A percentile compares a stretch with the other conserved stretches of the same genome.
Conservation (phyloP, 2,329 filamentous ascomycete genomes). For the Colletotrichum sp. region DNA sequence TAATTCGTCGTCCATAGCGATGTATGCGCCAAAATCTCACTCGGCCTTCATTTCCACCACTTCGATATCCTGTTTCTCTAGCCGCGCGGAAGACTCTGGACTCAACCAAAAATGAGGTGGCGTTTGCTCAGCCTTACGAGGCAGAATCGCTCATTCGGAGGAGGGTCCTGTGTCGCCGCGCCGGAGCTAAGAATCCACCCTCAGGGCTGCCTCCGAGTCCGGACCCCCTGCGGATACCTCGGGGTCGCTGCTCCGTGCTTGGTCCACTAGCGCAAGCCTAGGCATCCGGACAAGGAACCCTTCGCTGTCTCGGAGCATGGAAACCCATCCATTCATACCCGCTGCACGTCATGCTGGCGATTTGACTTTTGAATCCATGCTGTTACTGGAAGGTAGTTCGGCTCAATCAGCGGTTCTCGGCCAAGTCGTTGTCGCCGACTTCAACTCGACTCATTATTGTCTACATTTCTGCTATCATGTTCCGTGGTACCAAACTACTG, state of each 20-base stretch:
- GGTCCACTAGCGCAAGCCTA: neutral
- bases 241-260: neutral
- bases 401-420: neutral
- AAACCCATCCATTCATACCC: neutral
- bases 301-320: neutral
- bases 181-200: neutral
- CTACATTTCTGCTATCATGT: neutral
- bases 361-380: neutral
- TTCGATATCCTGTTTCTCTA: neutral
- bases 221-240: neutral
- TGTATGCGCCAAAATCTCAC: neutral
- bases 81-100: neutral
- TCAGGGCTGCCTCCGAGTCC: conserved; percentile 1
- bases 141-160: neutral
- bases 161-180: neutral
- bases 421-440: neutral
- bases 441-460: neutral
- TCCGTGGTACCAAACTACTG: neutral
- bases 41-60: neutral
- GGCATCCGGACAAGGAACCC: neutral
- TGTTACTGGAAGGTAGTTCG: neutral
- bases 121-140: conserved; percentile 3
- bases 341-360: neutral
- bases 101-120: neutral
- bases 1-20: neutral